A percentile compares a stretch with the other conserved stretches of the same genome.
Conservation (phyloP, 2,329 filamentous ascomycete genomes). For the Sclerotinia borealis region DNA sequence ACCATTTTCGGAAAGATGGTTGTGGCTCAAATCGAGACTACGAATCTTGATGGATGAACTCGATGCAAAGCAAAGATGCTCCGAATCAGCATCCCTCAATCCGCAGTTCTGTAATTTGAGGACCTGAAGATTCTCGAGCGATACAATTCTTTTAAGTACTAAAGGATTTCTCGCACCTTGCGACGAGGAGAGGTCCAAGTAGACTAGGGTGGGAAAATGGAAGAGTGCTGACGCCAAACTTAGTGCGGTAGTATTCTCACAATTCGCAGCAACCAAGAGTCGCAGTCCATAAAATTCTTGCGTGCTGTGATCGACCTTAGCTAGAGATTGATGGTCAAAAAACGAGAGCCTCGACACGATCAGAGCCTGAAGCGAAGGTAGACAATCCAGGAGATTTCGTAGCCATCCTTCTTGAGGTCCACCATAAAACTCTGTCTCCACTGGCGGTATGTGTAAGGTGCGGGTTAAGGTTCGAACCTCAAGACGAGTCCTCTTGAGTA, state of each 20-base stretch:
- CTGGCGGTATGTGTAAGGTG: constrained; percentile 22
- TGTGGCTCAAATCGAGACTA: no score
- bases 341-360: constrained; percentile 20
- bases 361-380: constrained; percentile 20
- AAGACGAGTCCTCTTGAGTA: constrained; percentile 16
- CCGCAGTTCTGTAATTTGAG: constrained; percentile 20
- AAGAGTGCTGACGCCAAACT: constrained; percentile 17
- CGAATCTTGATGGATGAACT: no score
- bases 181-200: constrained; percentile 20
- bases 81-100: constrained; percentile 20
- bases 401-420: constrained; percentile 21
- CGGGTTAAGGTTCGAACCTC: constrained; percentile 17
- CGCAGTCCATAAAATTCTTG: constrained; percentile 15
- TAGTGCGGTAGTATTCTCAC: constrained; percentile 20
- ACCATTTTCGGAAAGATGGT: no score
- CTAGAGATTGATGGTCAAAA: constrained; percentile 22
- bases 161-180: constrained; percentile 17
- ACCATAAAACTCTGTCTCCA: constrained; percentile 21
- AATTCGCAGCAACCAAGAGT: constrained; percentile 19
- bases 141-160: constrained; percentile 18
- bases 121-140: constrained; percentile 16
- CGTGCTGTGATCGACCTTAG: constrained; percentile 12
- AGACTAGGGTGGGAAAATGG: constrained; percentile 22
- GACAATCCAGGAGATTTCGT: constrained; percentile 19
- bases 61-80: constrained; percentile 14